These are phyloP conservation scores for Aechmea fasciata DNA, from an alignment of 176 grass and related monocot genomes.

Conservation along the genomic window DNA sequence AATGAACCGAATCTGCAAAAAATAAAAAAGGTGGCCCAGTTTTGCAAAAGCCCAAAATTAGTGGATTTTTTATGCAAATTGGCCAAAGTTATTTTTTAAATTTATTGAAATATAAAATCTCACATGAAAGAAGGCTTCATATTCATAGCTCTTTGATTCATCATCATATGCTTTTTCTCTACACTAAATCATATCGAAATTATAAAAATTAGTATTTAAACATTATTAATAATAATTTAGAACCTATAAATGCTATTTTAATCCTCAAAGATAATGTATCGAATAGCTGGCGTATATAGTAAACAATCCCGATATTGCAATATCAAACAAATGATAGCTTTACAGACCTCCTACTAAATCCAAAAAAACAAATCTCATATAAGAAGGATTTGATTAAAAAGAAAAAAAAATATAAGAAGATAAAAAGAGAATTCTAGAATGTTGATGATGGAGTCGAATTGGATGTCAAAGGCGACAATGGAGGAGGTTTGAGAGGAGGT, in stretches of 20 bases:
- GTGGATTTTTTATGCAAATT: too few species aligned
- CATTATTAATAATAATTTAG: too few species aligned
- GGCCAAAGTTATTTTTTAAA: too few species aligned
- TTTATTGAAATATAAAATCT: too few species aligned
- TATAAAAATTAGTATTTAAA: too few species aligned
- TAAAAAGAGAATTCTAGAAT: constrained; percentile 20
- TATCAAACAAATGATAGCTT: constrained; percentile 90
- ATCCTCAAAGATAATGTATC: constrained; percentile 4
- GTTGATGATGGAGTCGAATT: constrained; percentile 73
- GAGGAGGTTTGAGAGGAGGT: constrained; percentile 33
- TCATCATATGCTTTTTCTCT: too few species aligned
- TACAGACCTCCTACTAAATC: constrained; percentile 75
- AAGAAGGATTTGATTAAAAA: not conserved
- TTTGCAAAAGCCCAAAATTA: too few species aligned
- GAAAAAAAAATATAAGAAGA: not conserved
- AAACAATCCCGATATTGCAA: constrained; percentile 54
- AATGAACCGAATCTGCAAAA: too few species aligned
- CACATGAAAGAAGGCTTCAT: too few species aligned
- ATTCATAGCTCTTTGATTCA: too few species aligned
- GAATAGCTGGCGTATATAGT: constrained; percentile 16
- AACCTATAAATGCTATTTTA: not conserved
- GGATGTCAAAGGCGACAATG: constrained; percentile 70
- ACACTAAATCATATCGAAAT: too few species aligned
- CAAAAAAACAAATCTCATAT: not conserved
- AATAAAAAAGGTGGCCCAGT: too few species aligned